These are phyloP conservation scores for Microdochium bolleyi DNA, from an alignment of 2,329 filamentous ascomycete genomes.

Conservation along the genomic window DNA sequence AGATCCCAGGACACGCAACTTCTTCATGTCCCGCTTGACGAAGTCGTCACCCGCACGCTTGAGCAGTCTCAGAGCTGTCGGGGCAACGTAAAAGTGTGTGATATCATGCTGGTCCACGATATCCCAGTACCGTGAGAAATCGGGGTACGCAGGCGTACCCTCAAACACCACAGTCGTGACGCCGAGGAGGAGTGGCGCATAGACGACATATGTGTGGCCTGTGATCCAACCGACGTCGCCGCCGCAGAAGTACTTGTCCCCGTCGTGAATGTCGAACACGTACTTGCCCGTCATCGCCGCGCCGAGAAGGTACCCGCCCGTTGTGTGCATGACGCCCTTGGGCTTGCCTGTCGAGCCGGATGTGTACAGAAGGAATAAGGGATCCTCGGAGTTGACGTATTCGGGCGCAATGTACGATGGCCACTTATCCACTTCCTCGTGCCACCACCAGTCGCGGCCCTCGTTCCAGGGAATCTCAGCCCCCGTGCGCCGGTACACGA, in stretches of 20 bases:
- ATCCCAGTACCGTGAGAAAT: slow-evolving; percentile 98
- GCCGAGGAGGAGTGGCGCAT: slow-evolving; percentile 86
- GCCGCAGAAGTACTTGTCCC: slow-evolving; percentile 93
- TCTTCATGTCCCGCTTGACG: slow-evolving; percentile 82
- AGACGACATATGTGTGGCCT: slow-evolving; percentile 96
- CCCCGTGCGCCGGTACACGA: slow-evolving; percentile 94
- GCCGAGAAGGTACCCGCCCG: slow-evolving; percentile 87
- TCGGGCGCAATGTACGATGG: slow-evolving; percentile 87
- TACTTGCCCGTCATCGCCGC: slow-evolving; percentile 95
- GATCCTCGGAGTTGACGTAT: slow-evolving; percentile 86
- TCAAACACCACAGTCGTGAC: slow-evolving; percentile 95
- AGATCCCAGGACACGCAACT: slow-evolving; percentile 82
- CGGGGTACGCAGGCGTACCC: slow-evolving; percentile 92
- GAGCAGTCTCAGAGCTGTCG: slow-evolving; percentile 83
- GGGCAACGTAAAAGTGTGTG: slow-evolving; percentile 97
- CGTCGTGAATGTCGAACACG: slow-evolving; percentile 94
- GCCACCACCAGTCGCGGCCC: slow-evolving; percentile 94
- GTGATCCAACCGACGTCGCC: slow-evolving; percentile 99
- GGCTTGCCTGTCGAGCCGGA: slow-evolving; percentile 97
- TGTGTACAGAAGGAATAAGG: slow-evolving; percentile 94
- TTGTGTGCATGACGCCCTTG: slow-evolving; percentile 98
- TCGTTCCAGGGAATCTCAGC: slow-evolving; percentile 85
- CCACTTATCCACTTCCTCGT: slow-evolving; percentile 97
- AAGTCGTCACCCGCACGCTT: slow-evolving; percentile 94
- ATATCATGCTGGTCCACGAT: slow-evolving; percentile 93